A percentile compares a stretch with the other conserved stretches of the same genome.
Evolutionary conservation across 2,329 filamentous ascomycete genomes (phyloP).

Genomic region (Neonectria punicea): DNA sequence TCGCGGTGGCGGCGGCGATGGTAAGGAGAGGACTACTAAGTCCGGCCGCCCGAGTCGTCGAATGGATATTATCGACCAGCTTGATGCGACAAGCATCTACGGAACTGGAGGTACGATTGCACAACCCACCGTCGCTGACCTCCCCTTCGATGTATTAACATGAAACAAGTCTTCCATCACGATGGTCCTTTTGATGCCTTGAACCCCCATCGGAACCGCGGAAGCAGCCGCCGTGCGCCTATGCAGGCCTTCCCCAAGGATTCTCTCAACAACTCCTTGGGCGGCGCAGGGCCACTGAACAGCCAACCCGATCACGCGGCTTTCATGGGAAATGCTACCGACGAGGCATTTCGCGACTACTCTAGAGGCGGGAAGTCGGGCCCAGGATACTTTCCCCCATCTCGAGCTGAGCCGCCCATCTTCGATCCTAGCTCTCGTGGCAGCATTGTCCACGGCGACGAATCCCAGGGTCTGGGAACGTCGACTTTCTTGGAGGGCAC

Average conservation of each 20-base stretch:
- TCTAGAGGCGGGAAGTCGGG: conserved; percentile 51
- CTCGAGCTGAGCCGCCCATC: conserved; percentile 58
- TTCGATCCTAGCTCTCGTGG: conserved; percentile 77
- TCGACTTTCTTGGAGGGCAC: conserved; percentile 96
- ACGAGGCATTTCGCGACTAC: conserved; percentile 90
- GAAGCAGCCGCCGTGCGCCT: conserved; percentile 82
- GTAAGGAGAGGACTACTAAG: conserved; percentile 63
- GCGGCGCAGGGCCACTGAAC: conserved; percentile 87
- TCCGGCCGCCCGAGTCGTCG: conserved; percentile 60
- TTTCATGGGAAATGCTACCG: conserved; percentile 83
- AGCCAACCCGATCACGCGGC: conserved; percentile 82
- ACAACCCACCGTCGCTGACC: neutral
- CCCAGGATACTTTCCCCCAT: conserved; percentile 28
- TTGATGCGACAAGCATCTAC: conserved; percentile 96
- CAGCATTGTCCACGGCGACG: conserved; percentile 83
- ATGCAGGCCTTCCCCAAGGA: conserved; percentile 97
- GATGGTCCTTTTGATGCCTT: conserved; percentile 97
- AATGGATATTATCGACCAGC: conserved; percentile 93
- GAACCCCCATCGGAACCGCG: conserved; percentile 92
- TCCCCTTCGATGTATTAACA: conserved; percentile 11
- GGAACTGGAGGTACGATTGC: conserved; percentile 82
- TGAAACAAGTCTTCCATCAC: conserved; percentile 88
- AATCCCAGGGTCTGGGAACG: conserved; percentile 86
- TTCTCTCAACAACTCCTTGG: conserved; percentile 91
- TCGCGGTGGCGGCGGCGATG: conserved; percentile 36